phyloP scores from a whole-genome alignment of 31 red algal genomes.

The Asparagopsis taxiformis region DNA sequence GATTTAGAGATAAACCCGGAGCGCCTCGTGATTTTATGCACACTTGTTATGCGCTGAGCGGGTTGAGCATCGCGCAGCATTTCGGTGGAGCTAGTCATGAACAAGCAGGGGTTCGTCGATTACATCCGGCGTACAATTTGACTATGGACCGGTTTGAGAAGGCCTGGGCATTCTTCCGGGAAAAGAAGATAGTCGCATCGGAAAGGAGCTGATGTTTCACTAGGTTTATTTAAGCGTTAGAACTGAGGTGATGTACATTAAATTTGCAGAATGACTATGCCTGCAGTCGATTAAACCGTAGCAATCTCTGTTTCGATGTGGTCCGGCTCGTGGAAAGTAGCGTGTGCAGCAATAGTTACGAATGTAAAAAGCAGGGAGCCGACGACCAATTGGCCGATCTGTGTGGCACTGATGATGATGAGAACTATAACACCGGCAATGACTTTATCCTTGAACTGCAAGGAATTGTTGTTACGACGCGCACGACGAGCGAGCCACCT shows the following conservation, averaged over 20 bases:
- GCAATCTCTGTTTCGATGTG: conserved; percentile 54
- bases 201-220: too few species aligned
- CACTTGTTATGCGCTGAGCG: conserved; percentile 95
- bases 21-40: conserved; percentile 77
- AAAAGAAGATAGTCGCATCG: too few species aligned
- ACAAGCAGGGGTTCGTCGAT: conserved; percentile 2
- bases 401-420: conserved; percentile 43
- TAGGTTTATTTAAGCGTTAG: too few species aligned
- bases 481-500: conserved; percentile 13
- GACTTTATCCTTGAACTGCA: conserved; percentile 11
- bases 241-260: neutral
- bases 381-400: conserved; percentile 17
- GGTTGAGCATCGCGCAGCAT: conserved; percentile 80
- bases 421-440: conserved; percentile 13
- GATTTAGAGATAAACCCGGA: conserved; percentile 88
- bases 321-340: conserved; percentile 41
- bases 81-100: conserved; percentile 8
- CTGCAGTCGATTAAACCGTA: neutral
- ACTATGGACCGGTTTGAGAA: too few species aligned
- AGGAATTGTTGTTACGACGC: neutral
- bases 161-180: too few species aligned
- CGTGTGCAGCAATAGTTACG: conserved; percentile 33
- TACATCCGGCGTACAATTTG: conserved; percentile 12
- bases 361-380: conserved; percentile 9
- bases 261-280: neutral